Evolutionary conservation across 192 early-diverging fungal genomes (phyloP).

Genomic region (Coemansia sp.): DNA sequence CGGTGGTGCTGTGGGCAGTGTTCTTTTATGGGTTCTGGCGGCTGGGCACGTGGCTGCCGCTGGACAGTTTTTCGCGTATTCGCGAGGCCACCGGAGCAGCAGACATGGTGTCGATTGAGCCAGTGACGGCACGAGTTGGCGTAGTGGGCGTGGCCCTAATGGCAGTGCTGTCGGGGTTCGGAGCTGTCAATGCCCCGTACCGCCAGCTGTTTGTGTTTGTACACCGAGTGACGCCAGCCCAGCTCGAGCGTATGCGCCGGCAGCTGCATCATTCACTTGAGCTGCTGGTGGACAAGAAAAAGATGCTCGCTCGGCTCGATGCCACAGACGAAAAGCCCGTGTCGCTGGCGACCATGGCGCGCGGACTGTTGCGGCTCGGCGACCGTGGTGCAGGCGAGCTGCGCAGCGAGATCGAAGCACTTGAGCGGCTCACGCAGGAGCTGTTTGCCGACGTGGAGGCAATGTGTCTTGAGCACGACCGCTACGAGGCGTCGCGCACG

Average conservation of each 20-base stretch:
- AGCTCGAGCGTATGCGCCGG: slow-evolving; percentile 62
- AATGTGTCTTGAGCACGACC: slow-evolving; percentile 70
- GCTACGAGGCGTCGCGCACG: slow-evolving; percentile 65
- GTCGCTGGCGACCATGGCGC: slow-evolving; percentile 24
- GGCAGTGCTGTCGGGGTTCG: slow-evolving; percentile 91
- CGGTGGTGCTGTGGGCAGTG: slow-evolving; percentile 44
- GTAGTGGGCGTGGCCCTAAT: slow-evolving; percentile 91
- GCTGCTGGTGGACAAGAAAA: slow-evolving; percentile 68
- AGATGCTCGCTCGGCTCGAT: slow-evolving; percentile 54
- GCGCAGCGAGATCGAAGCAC: slow-evolving; percentile 42
- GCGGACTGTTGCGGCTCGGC: slow-evolving; percentile 28
- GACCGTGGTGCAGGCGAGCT: slow-evolving; percentile 39
- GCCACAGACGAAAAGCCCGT: slow-evolving; percentile 24
- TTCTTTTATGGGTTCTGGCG: slow-evolving; percentile 64
- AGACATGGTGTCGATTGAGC: slow-evolving; percentile 60
- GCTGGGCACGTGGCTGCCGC: slow-evolving; percentile 62
- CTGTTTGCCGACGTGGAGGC: slow-evolving; percentile 80
- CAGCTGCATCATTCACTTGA: slow-evolving; percentile 69
- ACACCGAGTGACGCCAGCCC: slow-evolving; percentile 56
- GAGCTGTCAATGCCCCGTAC: slow-evolving; percentile 90
- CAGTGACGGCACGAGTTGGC: slow-evolving; percentile 78
- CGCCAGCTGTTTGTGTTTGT: slow-evolving; percentile 80
- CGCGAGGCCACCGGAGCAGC: slow-evolving; percentile 38
- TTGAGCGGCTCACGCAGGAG: slow-evolving; percentile 67
- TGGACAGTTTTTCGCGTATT: slow-evolving; percentile 54